These are phyloP conservation scores for Pseudonectria foliicola DNA, from an alignment of 2,329 filamentous ascomycete species.

Conservation along the genomic window DNA sequence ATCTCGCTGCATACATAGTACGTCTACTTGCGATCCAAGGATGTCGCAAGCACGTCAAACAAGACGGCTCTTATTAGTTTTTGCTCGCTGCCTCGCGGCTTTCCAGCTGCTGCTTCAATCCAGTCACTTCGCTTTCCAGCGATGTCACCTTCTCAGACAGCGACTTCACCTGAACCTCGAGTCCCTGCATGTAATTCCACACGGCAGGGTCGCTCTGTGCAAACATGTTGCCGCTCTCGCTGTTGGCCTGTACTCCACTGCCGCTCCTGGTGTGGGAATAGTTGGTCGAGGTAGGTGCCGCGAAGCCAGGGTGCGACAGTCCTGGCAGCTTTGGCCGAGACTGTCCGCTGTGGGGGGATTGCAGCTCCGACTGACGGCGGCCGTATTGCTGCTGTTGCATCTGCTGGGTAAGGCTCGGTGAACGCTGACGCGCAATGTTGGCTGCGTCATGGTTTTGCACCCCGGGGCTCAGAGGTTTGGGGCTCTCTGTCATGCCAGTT, in stretches of 20 bases:
- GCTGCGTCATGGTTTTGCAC: slow-evolving; percentile 45
- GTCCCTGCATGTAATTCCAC: slow-evolving; percentile 63
- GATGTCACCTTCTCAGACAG: slow-evolving; percentile 28
- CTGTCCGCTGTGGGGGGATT: slow-evolving; percentile 44
- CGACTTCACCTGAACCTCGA: slow-evolving; percentile 50
- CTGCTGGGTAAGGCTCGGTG: slow-evolving; percentile 58
- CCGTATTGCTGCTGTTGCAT: slow-evolving; percentile 55
- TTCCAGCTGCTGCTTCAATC: slow-evolving; percentile 28
- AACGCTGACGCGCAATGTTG: slow-evolving; percentile 49
- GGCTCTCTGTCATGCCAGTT: slow-evolving; percentile 74
- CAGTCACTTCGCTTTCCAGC: slow-evolving; percentile 28
- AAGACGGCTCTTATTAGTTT: slow-evolving; percentile 8
- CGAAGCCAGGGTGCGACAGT: slow-evolving; percentile 30
- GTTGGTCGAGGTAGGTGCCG: slow-evolving; percentile 22
- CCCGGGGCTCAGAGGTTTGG: slow-evolving; percentile 72
- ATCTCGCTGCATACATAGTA: slow-evolving; percentile 15
- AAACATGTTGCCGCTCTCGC: slow-evolving; percentile 62
- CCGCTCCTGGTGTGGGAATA: slow-evolving; percentile 31
- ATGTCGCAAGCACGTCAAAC: slow-evolving; percentile 11
- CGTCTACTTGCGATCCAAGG: background rate
- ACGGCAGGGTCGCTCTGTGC: slow-evolving; percentile 54
- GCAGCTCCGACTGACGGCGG: slow-evolving; percentile 48
- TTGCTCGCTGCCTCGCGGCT: slow-evolving; percentile 22
- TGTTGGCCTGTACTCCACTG: slow-evolving; percentile 45
- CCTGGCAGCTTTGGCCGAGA: slow-evolving; percentile 32